A percentile compares a stretch with the other conserved stretches of the same genome.
These are phyloP conservation scores for Atkinsonella texensis DNA, from an alignment of 2,329 filamentous ascomycete species.

Conservation along the genomic window DNA sequence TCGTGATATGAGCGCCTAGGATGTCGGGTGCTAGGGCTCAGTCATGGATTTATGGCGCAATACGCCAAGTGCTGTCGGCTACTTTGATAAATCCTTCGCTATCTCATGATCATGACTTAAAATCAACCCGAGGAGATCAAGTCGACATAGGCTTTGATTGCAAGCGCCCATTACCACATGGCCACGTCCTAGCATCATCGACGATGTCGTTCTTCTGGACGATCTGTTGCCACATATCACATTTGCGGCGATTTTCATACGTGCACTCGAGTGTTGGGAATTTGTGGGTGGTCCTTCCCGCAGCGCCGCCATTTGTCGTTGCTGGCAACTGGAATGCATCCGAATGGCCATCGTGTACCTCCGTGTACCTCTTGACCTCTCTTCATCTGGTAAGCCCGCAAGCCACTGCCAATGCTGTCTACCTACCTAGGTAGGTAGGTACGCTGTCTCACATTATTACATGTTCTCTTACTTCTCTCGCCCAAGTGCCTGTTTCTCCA, in stretches of 20 bases:
- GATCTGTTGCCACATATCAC: not conserved
- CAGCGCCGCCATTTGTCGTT: constrained; percentile 5
- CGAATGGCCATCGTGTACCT: constrained; percentile 2
- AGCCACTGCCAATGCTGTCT: not conserved
- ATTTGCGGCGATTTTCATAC: not conserved
- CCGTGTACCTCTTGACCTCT: too few species aligned
- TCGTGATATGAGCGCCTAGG: too few species aligned
- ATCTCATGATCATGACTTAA: too few species aligned
- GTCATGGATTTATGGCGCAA: too few species aligned
- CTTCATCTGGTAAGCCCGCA: not conserved
- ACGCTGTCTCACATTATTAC: not conserved
- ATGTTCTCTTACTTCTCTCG: not conserved
- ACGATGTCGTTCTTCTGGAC: not conserved
- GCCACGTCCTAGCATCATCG: not conserved
- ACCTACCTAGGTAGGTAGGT: too few species aligned
- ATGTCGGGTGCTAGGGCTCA: too few species aligned
- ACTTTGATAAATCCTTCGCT: too few species aligned
- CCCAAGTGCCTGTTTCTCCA: not conserved
- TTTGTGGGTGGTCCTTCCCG: not conserved
- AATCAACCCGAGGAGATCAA: too few species aligned
- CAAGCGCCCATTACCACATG: too few species aligned
- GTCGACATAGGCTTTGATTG: too few species aligned
- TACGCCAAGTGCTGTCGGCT: too few species aligned
- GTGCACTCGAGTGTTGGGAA: not conserved
- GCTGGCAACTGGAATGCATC: constrained; percentile 10